These are phyloP conservation scores for Penicillium lividum DNA, from an alignment of 495 filamentous ascomycete species.

Conservation along the genomic window DNA sequence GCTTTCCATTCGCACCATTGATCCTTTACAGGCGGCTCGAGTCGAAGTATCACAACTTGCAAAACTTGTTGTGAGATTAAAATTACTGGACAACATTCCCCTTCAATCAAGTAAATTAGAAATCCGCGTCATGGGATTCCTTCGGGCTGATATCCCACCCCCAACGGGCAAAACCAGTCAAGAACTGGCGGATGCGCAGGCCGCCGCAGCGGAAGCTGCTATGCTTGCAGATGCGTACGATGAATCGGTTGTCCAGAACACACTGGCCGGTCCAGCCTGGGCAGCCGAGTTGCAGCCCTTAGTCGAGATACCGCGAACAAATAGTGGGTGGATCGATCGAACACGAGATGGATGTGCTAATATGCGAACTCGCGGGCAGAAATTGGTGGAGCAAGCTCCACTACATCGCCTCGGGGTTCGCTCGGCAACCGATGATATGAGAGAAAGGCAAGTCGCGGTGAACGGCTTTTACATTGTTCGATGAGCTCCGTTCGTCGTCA, in stretches of 20 bases:
- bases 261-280: slow-evolving; percentile 59
- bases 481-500: background rate
- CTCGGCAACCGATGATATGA: slow-evolving; percentile 44
- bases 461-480: slow-evolving; percentile 47
- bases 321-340: slow-evolving; percentile 31
- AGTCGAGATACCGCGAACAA: slow-evolving; percentile 23
- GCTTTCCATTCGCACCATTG: slow-evolving; percentile 44
- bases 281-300: slow-evolving; percentile 31
- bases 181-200: slow-evolving; percentile 31
- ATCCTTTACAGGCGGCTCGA: slow-evolving; percentile 38
- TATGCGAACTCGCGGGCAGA: slow-evolving; percentile 45
- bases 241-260: slow-evolving; percentile 46
- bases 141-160: slow-evolving; percentile 31
- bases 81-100: slow-evolving; percentile 43
- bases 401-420: slow-evolving; percentile 59
- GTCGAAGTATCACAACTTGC: slow-evolving; percentile 42
- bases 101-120: slow-evolving; percentile 43
- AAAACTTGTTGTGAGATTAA: slow-evolving; percentile 45
- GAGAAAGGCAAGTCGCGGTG: slow-evolving; percentile 42
- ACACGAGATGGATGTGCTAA: slow-evolving; percentile 41
- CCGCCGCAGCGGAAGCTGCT: slow-evolving; percentile 37
- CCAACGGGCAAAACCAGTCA: slow-evolving; percentile 27
- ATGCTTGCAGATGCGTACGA: slow-evolving; percentile 50
- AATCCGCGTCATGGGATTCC: slow-evolving; percentile 56
- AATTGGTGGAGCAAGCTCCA: slow-evolving; percentile 52